phyloP scores from a whole-genome alignment of 345 rosid species.

The Populus simonii region DNA sequence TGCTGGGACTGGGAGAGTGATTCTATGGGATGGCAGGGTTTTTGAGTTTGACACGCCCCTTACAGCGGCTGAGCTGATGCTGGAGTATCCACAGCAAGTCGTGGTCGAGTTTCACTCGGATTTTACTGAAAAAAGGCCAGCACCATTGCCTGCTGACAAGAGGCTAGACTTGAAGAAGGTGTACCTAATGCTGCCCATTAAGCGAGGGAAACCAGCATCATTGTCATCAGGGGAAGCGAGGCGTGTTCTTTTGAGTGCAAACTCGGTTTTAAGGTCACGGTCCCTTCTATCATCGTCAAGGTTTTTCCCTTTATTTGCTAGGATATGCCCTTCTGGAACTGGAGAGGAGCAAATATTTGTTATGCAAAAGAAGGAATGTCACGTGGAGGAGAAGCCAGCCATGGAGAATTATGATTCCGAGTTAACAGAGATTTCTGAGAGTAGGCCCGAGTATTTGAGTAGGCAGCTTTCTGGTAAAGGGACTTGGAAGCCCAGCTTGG shows the following conservation, averaged over 20 bases:
- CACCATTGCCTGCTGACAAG: slow-evolving; percentile 70
- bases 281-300: slow-evolving; percentile 27
- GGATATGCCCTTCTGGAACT: slow-evolving; percentile 28
- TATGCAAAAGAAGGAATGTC: slow-evolving; percentile 14
- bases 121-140: slow-evolving; percentile 36
- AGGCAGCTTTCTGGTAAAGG: slow-evolving; percentile 62
- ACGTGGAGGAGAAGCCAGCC: neutral
- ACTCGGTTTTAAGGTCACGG: slow-evolving; percentile 44
- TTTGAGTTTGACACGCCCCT: slow-evolving; percentile 41
- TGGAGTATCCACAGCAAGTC: slow-evolving; percentile 69
- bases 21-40: slow-evolving; percentile 59
- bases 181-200: slow-evolving; percentile 63
- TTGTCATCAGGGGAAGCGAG: slow-evolving; percentile 49
- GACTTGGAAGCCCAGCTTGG: slow-evolving; percentile 75
- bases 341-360: slow-evolving; percentile 11
- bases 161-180: slow-evolving; percentile 51
- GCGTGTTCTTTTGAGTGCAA: slow-evolving; percentile 42
- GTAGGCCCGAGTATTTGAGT: slow-evolving; percentile 52
- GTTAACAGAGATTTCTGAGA: slow-evolving; percentile 29
- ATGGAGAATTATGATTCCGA: neutral
- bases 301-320: slow-evolving; percentile 51
- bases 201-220: slow-evolving; percentile 40
- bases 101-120: slow-evolving; percentile 60
- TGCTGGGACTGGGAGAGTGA: slow-evolving; percentile 41
- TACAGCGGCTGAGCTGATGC: slow-evolving; percentile 80